Percentiles rank a stretch among this genome's conserved stretches.
Evolutionary conservation across 371 early-diverging fungal species (phyloP).

Genomic region (Parasitella parasitica): DNA sequence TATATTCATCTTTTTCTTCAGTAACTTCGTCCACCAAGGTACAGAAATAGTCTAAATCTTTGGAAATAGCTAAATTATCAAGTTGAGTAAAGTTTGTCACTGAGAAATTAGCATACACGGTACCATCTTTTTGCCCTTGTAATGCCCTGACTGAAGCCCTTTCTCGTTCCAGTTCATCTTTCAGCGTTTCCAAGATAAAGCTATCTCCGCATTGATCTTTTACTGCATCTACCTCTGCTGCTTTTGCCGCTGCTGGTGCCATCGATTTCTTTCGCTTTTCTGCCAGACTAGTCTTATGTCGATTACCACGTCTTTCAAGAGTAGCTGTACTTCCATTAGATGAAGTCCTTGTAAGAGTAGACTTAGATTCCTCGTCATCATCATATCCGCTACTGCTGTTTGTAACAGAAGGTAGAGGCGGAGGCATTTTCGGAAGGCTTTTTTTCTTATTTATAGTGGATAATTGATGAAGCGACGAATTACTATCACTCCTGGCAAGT

Average conservation of each 20-base stretch:
- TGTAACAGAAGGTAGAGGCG: neutral
- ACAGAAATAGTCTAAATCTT: conserved; percentile 51
- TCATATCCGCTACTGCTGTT: conserved; percentile 1
- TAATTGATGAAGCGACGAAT: neutral
- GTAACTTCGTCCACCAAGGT: conserved; percentile 50
- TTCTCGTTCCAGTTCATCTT: conserved; percentile 37
- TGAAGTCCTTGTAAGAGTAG: conserved; percentile 4
- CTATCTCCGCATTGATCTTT: neutral
- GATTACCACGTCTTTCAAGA: neutral
- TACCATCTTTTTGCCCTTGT: conserved; percentile 50
- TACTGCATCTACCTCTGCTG: too few species aligned
- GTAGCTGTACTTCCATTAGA: conserved; percentile 9
- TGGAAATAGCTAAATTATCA: conserved; percentile 33
- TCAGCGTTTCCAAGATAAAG: conserved; percentile 8
- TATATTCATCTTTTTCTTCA: conserved; percentile 44
- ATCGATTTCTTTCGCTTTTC: neutral
- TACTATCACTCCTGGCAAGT: conserved; percentile 7
- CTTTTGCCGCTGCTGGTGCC: neutral
- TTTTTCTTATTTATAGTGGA: conserved; percentile 9
- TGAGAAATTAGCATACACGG: neutral
- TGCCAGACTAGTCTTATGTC: neutral
- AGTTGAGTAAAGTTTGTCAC: neutral
- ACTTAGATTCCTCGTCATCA: conserved; percentile 9
- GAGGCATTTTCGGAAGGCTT: conserved; percentile 1
- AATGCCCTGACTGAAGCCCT: conserved; percentile 30